These are phyloP conservation scores for Peniophora sp. DNA, from an alignment of 1,284 basidiomycete species.

Conservation along the genomic window DNA sequence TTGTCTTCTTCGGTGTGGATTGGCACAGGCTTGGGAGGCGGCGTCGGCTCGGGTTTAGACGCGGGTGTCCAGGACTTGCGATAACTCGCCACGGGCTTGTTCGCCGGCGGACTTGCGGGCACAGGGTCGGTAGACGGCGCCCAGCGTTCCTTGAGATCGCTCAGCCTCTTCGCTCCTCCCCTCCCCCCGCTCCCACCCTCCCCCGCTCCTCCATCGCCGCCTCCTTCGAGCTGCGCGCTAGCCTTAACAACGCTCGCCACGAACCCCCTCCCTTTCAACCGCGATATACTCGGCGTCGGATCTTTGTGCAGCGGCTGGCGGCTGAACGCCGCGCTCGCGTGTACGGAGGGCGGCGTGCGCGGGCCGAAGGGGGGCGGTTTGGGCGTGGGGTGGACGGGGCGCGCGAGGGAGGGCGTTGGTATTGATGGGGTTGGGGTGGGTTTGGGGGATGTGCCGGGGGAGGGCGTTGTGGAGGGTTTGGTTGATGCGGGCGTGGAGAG, in stretches of 20 bases:
- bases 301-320: constrained; percentile 53
- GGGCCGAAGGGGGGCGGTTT: constrained; percentile 36
- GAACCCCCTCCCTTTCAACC: constrained; percentile 76
- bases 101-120: constrained; percentile 2
- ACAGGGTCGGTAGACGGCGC: constrained; percentile 4
- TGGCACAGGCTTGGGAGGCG: too few species aligned
- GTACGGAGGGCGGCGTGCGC: constrained; percentile 34
- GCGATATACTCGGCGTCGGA: constrained; percentile 69
- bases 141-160: constrained; percentile 8
- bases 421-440: constrained; percentile 13
- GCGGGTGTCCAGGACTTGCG: constrained; percentile 16
- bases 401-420: constrained; percentile 40
- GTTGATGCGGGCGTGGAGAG: constrained; percentile 3
- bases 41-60: constrained; percentile 10
- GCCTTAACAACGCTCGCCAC: constrained; percentile 73
- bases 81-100: not conserved
- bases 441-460: not conserved
- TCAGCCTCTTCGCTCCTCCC: constrained; percentile 12
- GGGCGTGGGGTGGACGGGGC: constrained; percentile 45
- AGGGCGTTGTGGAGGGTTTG: too few species aligned
- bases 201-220: constrained; percentile 12
- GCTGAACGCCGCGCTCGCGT: constrained; percentile 52
- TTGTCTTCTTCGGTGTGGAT: too few species aligned
- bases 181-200: constrained; percentile 5
- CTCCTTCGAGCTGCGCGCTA: constrained; percentile 41